Conservation (phyloP, 495 filamentous ascomycete genomes). For the Daldinia childiae region DNA sequence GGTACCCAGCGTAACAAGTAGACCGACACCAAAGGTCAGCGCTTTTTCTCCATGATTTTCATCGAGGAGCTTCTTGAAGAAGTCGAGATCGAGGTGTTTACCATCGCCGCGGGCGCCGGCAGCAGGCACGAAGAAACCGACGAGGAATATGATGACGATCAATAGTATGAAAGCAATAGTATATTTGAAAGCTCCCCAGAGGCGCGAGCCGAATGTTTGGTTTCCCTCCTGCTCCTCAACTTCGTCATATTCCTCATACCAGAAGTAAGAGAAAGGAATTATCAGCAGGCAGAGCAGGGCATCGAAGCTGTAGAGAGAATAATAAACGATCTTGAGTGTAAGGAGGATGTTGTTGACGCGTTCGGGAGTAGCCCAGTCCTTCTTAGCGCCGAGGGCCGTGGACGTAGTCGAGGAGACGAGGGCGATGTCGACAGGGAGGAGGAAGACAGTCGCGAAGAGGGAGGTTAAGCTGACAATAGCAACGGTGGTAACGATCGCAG, state of each 20-base stretch:
- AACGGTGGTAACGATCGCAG: conserved; percentile 78
- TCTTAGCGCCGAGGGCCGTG: conserved; percentile 79
- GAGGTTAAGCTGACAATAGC: conserved; percentile 85
- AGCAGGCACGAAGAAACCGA: conserved; percentile 92
- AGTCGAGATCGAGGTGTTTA: conserved; percentile 79
- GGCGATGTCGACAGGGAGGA: conserved; percentile 95
- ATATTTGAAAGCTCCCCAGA: conserved; percentile 90
- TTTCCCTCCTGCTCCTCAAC: conserved; percentile 78
- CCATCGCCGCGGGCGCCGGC: conserved; percentile 69
- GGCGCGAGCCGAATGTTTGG: conserved; percentile 71
- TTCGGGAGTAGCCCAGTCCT: conserved; percentile 90
- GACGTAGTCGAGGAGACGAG: conserved; percentile 88
- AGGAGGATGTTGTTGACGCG: conserved; percentile 77
- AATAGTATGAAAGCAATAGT: conserved; percentile 84
- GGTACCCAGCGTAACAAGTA: conserved; percentile 86
- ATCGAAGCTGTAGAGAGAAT: conserved; percentile 89
- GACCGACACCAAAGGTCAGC: conserved; percentile 84
- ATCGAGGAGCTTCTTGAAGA: conserved; percentile 83
- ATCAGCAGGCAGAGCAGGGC: conserved; percentile 89
- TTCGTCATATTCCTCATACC: conserved; percentile 96
- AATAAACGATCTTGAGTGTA: conserved; percentile 89
- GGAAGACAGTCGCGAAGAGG: conserved; percentile 88
- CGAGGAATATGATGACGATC: conserved; percentile 82
- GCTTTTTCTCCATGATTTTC: conserved; percentile 94
- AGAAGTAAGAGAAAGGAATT: conserved; percentile 97